Percentiles rank a stretch among this genome's conserved stretches.
Conservation (phyloP, 164 flowering plant genomes). For the Berberis vulgaris region DNA sequence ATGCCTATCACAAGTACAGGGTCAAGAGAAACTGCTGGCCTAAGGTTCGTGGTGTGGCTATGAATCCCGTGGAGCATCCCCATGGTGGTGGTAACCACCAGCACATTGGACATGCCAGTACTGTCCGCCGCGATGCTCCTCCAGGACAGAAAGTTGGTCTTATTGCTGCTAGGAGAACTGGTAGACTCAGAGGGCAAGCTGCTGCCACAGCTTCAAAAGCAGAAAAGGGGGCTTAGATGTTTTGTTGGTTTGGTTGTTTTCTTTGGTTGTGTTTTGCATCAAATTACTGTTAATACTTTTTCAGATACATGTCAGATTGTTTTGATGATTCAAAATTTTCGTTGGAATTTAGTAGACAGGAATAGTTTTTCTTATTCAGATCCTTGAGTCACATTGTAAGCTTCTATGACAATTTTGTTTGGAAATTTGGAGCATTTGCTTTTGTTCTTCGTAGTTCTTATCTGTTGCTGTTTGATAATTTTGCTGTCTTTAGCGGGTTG, state of each 20-base stretch:
- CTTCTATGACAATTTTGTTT: no score
- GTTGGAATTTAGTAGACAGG: neutral
- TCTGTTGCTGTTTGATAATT: no score
- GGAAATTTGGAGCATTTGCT: no score
- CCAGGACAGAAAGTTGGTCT: slow-evolving; percentile 7
- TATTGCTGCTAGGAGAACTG: slow-evolving; percentile 9
- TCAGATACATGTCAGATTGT: neutral
- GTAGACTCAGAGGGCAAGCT: slow-evolving; percentile 6
- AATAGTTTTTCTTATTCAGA: no score
- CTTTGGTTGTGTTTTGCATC: neutral
- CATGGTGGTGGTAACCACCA: slow-evolving; percentile 8
- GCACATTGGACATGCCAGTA: slow-evolving; percentile 7
- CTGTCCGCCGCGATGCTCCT: slow-evolving; percentile 4
- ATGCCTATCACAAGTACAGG: slow-evolving; percentile 7
- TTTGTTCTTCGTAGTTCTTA: no score
- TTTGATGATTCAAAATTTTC: neutral
- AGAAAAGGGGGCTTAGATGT: neutral
- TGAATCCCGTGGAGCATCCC: slow-evolving; percentile 7
- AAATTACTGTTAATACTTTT: neutral
- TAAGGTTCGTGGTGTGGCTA: slow-evolving; percentile 10
- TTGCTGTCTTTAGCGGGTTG: no score
- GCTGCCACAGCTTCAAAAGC: slow-evolving; percentile 1
- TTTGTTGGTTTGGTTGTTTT: neutral
- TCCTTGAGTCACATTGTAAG: no score
- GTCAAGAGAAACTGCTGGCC: slow-evolving; percentile 10